Conservation (phyloP, 495 filamentous ascomycete genomes). For the Lasiosphaeris hirsuta region DNA sequence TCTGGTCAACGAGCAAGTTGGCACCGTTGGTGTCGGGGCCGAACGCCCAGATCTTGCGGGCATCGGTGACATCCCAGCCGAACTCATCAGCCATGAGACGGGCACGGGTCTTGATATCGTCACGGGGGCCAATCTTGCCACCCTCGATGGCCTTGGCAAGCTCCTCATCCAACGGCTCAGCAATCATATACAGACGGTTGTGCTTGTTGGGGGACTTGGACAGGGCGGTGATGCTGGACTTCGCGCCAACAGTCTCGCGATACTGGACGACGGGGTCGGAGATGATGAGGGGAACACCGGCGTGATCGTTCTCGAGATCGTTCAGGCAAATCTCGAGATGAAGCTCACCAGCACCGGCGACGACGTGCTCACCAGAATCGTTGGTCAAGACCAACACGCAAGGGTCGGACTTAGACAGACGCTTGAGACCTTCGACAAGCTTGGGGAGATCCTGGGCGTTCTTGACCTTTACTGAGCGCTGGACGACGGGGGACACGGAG, state of each 20-base stretch:
- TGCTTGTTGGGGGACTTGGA: constrained; percentile 99
- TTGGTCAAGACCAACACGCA: constrained; percentile 88
- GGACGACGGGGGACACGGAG: constrained; percentile 98
- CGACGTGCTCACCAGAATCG: constrained; percentile 95
- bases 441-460: constrained; percentile 99
- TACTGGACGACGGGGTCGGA: constrained; percentile 96
- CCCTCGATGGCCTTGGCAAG: constrained; percentile 84
- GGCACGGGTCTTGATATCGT: constrained; percentile 98
- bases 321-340: constrained; percentile 99
- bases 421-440: constrained; percentile 99
- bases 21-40: constrained; percentile 95
- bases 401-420: constrained; percentile 99
- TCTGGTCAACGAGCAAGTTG: constrained; percentile 99
- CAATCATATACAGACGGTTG: constrained; percentile 97
- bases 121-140: constrained; percentile 90
- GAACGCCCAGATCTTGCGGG: constrained; percentile 99
- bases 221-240: constrained; percentile 89
- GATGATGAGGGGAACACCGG: constrained; percentile 92
- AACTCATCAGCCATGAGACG: constrained; percentile 95
- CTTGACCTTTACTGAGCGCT: constrained; percentile 98
- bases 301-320: constrained; percentile 99
- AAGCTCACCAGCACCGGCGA: constrained; percentile 98
- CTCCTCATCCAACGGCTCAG: constrained; percentile 86
- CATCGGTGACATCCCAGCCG: constrained; percentile 99
- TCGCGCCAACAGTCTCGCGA: constrained; percentile 85